Evolutionary conservation across 768 basidiomycete species (phyloP).

Genomic region (Scleroderma citrinum): DNA sequence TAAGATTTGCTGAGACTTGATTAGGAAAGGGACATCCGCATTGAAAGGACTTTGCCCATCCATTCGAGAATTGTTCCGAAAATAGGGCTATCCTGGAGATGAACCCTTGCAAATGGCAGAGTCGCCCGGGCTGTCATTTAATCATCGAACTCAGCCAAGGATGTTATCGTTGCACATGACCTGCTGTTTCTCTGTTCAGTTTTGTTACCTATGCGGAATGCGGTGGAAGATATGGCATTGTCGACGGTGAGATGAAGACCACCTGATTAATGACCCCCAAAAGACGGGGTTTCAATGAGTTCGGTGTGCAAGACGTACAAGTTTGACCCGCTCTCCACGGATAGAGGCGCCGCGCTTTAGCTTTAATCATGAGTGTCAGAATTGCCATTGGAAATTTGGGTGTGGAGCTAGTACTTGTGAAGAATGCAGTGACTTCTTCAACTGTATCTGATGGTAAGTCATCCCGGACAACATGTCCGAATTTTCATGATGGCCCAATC

Average conservation of each 20-base stretch:
- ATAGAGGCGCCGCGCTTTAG: constrained; percentile 38
- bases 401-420: constrained; percentile 44
- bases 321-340: constrained; percentile 12
- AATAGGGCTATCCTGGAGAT: constrained; percentile 39
- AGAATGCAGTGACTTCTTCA: constrained; percentile 35
- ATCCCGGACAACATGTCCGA: background rate
- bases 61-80: constrained; percentile 33
- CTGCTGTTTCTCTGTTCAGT: constrained; percentile 27
- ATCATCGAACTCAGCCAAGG: constrained; percentile 53
- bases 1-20: too few relatives aligned
- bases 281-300: constrained; percentile 20
- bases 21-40: too few relatives aligned
- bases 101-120: constrained; percentile 37
- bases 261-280: constrained; percentile 48
- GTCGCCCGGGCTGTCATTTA: constrained; percentile 46
- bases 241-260: background rate
- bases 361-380: constrained; percentile 45
- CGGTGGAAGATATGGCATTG: constrained; percentile 66
- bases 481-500: background rate
- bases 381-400: constrained; percentile 41
- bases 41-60: constrained; percentile 47
- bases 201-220: constrained; percentile 56
- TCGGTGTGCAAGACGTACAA: constrained; percentile 7
- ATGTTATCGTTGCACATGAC: constrained; percentile 66
- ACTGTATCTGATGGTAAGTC: constrained; percentile 12